Evolutionary conservation across 1,139 yeast species (phyloP).

Genomic region (Lodderomyces metapsilosis): DNA sequence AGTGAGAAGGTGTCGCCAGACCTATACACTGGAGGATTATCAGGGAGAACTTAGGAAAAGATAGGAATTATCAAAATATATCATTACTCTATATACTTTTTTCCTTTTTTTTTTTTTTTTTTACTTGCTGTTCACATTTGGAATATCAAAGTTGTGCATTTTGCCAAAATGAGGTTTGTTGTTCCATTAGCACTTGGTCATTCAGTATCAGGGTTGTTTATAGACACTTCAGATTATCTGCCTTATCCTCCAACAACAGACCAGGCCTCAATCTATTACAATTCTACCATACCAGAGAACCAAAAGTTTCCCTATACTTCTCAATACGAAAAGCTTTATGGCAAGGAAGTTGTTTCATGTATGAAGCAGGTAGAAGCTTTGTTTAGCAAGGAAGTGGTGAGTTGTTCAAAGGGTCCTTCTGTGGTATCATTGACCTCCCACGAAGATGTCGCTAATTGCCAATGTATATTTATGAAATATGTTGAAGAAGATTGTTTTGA

Average conservation of each 20-base stretch:
- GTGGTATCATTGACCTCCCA: background rate
- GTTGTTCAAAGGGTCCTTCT: background rate
- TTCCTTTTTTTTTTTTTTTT: background rate
- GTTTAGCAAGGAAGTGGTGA: background rate
- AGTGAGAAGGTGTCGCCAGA: conserved; percentile 1
- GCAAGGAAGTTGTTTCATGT: conserved; percentile 9
- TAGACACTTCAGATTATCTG: conserved; percentile 7
- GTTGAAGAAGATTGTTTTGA: conserved; percentile 9
- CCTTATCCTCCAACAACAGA: conserved; percentile 4
- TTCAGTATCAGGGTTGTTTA: background rate
- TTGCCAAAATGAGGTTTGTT: background rate
- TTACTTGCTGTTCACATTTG: background rate
- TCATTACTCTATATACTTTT: background rate
- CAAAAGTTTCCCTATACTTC: conserved; percentile 7
- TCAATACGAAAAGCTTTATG: conserved; percentile 7
- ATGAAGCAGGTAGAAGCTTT: conserved; percentile 8
- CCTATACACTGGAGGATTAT: background rate
- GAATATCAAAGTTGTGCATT: background rate
- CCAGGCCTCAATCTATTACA: background rate
- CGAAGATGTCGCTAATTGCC: conserved; percentile 1
- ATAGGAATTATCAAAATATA: background rate
- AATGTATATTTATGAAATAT: conserved; percentile 10
- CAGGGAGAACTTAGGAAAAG: background rate
- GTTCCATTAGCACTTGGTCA: background rate
- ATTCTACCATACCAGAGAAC: background rate